Percentiles rank a stretch among this genome's conserved stretches.
phyloP scores from a whole-genome alignment of 352 stramenopile genomes.

The Albugo candida region DNA sequence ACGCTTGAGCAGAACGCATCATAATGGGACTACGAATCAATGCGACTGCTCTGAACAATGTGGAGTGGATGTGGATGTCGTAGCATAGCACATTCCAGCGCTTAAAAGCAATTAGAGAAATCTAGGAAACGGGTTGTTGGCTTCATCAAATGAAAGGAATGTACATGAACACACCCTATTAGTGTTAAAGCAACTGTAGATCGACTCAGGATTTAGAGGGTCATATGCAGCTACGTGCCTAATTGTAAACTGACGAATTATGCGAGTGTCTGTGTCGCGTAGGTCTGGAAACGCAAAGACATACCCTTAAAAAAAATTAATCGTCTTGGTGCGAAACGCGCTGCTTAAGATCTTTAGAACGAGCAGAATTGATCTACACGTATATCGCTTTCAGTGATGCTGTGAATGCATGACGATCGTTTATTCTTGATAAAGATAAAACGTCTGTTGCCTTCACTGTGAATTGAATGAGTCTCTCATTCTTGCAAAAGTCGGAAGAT shows the following conservation, averaged over 20 bases:
- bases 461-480: too few relatives aligned
- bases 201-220: slow-evolving; percentile 60
- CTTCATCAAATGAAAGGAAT: background rate
- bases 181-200: slow-evolving; percentile 77
- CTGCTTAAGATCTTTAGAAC: too few relatives aligned
- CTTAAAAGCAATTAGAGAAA: background rate
- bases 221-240: slow-evolving; percentile 54
- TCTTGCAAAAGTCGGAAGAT: too few relatives aligned
- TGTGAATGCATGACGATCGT: too few relatives aligned
- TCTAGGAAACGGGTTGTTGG: too few relatives aligned
- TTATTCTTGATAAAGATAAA: too few relatives aligned
- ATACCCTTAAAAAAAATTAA: slow-evolving; percentile 5
- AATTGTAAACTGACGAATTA: slow-evolving; percentile 32
- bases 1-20: background rate
- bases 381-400: too few relatives aligned
- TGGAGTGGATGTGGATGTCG: background rate
- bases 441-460: too few relatives aligned
- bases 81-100: slow-evolving; percentile 6
- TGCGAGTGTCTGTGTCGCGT: slow-evolving; percentile 38
- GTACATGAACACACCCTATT: slow-evolving; percentile 29
- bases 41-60: background rate
- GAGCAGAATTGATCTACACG: too few relatives aligned
- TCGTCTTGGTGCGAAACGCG: too few relatives aligned
- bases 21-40: background rate
- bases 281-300: slow-evolving; percentile 45